Conservation (phyloP, 257 asterid genomes). For the Fraxinus cuspidata region DNA sequence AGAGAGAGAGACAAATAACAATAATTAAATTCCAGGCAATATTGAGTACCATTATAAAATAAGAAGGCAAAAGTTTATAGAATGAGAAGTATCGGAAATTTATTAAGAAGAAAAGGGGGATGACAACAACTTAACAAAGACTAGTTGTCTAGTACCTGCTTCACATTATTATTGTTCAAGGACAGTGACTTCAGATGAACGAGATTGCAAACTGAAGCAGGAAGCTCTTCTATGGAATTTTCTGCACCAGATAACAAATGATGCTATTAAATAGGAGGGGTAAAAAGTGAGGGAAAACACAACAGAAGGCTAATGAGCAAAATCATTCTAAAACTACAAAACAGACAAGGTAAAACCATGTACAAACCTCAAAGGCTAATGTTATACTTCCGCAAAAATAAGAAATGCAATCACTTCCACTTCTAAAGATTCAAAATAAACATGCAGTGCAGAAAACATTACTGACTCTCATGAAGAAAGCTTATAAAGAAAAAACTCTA, state of each 20-base stretch:
- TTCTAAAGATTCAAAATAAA: not conserved
- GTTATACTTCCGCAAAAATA: not conserved
- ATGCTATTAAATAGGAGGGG: not conserved
- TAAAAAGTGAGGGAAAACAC: not conserved
- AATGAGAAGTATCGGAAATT: not conserved
- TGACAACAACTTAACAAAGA: not conserved
- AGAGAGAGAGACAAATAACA: not conserved
- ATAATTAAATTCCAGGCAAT: too few species aligned
- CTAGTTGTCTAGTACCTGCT: constrained; percentile 53
- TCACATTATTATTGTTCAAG: constrained; percentile 75
- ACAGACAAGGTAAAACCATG: constrained; percentile 8
- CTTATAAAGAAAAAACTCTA: not conserved
- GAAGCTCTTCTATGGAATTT: constrained; percentile 84
- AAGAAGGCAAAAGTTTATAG: not conserved
- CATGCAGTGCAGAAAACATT: not conserved
- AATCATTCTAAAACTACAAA: constrained; percentile 3
- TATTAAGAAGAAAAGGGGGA: constrained; percentile 17
- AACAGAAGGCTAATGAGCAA: constrained; percentile 12
- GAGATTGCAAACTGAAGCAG: constrained; percentile 82
- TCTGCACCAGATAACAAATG: constrained; percentile 43
- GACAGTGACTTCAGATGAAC: constrained; percentile 83
- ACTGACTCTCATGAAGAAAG: not conserved
- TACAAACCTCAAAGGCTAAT: constrained; percentile 7
- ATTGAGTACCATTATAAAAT: not conserved
- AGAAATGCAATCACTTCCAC: not conserved